Percentiles rank a stretch among this genome's conserved stretches.
phyloP scores from a whole-genome alignment of 441 rosid genomes.

The Macaranga tanarius region DNA sequence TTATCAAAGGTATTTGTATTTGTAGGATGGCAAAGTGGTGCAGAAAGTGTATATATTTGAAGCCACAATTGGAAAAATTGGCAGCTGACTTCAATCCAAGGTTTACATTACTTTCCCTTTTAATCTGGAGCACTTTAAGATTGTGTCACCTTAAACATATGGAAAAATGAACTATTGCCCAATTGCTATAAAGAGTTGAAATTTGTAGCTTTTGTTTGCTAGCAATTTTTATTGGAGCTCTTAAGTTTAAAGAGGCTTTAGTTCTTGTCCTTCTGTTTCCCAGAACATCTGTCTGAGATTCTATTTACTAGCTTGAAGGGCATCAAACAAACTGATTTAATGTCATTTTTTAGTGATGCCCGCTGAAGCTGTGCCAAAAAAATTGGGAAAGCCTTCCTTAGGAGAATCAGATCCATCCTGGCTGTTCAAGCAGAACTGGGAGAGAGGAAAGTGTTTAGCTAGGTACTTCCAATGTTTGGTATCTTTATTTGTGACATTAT shows the following conservation, averaged over 20 bases:
- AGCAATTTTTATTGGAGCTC: background rate
- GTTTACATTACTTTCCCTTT: constrained; percentile 37
- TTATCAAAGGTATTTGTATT: constrained; percentile 24
- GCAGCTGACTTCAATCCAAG: constrained; percentile 84
- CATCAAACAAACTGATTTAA: background rate
- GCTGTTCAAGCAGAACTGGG: background rate
- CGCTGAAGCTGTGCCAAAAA: background rate
- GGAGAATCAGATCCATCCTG: background rate
- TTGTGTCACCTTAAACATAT: background rate
- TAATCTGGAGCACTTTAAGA: background rate
- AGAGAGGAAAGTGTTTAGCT: background rate
- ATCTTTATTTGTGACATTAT: background rate
- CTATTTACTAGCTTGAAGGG: background rate
- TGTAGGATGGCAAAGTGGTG: constrained; percentile 98
- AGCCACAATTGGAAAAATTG: constrained; percentile 79
- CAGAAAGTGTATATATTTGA: constrained; percentile 83
- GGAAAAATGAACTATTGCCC: background rate
- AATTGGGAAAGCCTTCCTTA: background rate
- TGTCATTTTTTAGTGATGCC: background rate
- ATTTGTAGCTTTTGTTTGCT: background rate
- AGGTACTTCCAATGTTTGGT: background rate
- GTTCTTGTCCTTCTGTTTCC: background rate
- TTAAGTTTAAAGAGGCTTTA: background rate
- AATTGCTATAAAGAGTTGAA: constrained; percentile 2
- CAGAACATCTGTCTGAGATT: constrained; percentile 6